These are phyloP conservation scores for Hypoxylon sp. DNA, from an alignment of 2,329 filamentous ascomycete species.

Conservation along the genomic window DNA sequence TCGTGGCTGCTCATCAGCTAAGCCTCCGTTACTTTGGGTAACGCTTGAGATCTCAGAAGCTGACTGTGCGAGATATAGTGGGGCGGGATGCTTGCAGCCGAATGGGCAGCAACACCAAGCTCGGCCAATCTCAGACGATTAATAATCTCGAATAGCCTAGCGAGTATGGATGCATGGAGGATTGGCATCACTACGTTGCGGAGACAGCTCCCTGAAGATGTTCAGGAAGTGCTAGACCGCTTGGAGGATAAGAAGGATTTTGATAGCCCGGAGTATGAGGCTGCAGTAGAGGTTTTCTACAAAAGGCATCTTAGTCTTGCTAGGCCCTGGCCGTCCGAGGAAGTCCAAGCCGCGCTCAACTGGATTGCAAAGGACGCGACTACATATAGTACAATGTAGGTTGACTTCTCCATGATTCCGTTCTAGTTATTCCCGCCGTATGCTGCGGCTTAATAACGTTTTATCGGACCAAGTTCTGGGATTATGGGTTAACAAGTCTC, in stretches of 20 bases:
- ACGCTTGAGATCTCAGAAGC: not conserved
- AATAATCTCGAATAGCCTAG: constrained; percentile 52
- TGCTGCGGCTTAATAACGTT: not conserved
- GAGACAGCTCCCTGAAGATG: constrained; percentile 42
- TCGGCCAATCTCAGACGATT: constrained; percentile 48
- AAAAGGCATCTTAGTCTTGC: constrained; percentile 52
- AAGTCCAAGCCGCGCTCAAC: constrained; percentile 52
- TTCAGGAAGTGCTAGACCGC: constrained; percentile 46
- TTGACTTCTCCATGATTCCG: not conserved
- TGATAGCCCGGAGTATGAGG: constrained; percentile 52
- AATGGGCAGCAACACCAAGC: constrained; percentile 57
- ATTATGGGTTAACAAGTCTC: not conserved
- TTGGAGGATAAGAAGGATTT: constrained; percentile 51
- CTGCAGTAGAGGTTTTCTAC: constrained; percentile 53
- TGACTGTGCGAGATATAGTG: constrained; percentile 51
- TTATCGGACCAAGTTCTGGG: not conserved
- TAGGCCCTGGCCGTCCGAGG: constrained; percentile 53
- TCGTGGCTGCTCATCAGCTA: not conserved
- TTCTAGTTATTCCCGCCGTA: too few species aligned
- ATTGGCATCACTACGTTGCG: constrained; percentile 35
- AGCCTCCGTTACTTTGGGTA: not conserved
- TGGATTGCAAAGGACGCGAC: constrained; percentile 55
- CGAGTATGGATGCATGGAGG: constrained; percentile 52
- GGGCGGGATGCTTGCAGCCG: constrained; percentile 66
- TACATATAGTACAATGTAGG: constrained; percentile 55